Conservation (phyloP, 345 rosid genomes). For the Lepidium didymum region DNA sequence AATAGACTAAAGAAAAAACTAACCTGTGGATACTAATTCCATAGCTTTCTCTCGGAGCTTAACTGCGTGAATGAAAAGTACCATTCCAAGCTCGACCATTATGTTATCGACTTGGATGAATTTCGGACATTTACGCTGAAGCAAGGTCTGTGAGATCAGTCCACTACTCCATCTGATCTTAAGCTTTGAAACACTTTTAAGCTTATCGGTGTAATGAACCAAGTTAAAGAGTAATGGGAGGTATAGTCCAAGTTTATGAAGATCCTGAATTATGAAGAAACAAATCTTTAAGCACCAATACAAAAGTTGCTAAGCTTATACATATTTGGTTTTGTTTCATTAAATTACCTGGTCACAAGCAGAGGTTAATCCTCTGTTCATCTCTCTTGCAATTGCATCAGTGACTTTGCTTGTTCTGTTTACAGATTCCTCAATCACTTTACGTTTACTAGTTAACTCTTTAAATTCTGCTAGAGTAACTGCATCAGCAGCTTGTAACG, state of each 20-base stretch:
- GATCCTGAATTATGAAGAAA: conserved; percentile 39
- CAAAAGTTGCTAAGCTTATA: background rate
- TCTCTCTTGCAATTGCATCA: conserved; percentile 64
- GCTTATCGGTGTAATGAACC: conserved; percentile 36
- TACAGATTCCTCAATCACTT: conserved; percentile 54
- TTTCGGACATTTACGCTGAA: conserved; percentile 50
- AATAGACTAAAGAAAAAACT: background rate
- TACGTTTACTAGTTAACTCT: conserved; percentile 61
- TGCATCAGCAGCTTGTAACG: conserved; percentile 42
- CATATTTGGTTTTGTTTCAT: background rate
- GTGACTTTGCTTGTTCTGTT: conserved; percentile 49
- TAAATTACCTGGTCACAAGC: conserved; percentile 41
- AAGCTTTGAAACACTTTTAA: conserved; percentile 41
- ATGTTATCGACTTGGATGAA: conserved; percentile 51
- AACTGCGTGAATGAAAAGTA: conserved; percentile 47
- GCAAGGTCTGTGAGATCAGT: conserved; percentile 41
- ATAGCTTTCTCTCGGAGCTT: conserved; percentile 63
- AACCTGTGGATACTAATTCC: conserved; percentile 53
- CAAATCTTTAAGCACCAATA: background rate
- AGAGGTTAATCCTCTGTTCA: conserved; percentile 60
- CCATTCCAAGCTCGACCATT: conserved; percentile 62
- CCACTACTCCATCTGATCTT: conserved; percentile 70
- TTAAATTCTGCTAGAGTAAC: conserved; percentile 48
- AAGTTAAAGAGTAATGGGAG: conserved; percentile 58
- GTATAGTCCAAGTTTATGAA: conserved; percentile 55